Evolutionary conservation across 495 filamentous ascomycete genomes (phyloP).

Genomic region (Pseudotulostoma volvatum): DNA sequence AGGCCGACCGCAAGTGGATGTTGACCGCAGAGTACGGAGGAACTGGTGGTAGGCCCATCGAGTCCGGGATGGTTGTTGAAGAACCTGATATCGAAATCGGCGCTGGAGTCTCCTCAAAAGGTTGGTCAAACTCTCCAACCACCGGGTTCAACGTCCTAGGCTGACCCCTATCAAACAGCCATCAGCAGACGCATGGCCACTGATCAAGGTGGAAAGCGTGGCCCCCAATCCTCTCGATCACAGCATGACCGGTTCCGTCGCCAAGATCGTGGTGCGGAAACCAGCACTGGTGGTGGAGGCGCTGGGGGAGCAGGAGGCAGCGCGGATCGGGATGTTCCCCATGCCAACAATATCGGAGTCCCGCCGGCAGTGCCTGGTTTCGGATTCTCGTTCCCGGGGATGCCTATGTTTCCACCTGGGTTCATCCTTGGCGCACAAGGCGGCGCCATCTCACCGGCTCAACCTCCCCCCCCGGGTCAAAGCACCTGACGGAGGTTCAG

Average conservation of each 20-base stretch:
- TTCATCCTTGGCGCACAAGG: conserved; percentile 38
- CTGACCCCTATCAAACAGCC: conserved; percentile 24
- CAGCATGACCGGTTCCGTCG: conserved; percentile 29
- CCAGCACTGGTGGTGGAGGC: conserved; percentile 10
- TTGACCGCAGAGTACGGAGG: conserved; percentile 85
- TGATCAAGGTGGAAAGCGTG: conserved; percentile 56
- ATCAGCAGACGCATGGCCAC: conserved; percentile 73
- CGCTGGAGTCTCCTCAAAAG: conserved; percentile 88
- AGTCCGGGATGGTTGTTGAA: conserved; percentile 74
- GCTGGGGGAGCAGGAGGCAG: conserved; percentile 3
- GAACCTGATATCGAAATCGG: conserved; percentile 98
- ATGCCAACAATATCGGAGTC: conserved; percentile 37
- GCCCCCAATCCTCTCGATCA: conserved; percentile 50
- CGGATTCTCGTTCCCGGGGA: conserved; percentile 50
- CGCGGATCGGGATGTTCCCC: conserved; percentile 22
- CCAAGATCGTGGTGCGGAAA: conserved; percentile 19
- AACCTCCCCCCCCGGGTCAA: conserved; percentile 34
- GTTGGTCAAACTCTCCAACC: conserved; percentile 13
- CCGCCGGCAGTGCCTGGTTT: conserved; percentile 47
- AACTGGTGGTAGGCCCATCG: conserved; percentile 68
- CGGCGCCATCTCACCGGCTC: conserved; percentile 13
- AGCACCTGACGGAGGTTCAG: conserved; percentile 2
- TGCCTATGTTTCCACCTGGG: conserved; percentile 53
- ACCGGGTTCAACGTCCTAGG: neutral
- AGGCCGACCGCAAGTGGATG: conserved; percentile 96